Evolutionary conservation across 129 eudicot species (phyloP), one percentile per base, ranked within the genome.

Genomic region (Flaveria robusta): DNA sequence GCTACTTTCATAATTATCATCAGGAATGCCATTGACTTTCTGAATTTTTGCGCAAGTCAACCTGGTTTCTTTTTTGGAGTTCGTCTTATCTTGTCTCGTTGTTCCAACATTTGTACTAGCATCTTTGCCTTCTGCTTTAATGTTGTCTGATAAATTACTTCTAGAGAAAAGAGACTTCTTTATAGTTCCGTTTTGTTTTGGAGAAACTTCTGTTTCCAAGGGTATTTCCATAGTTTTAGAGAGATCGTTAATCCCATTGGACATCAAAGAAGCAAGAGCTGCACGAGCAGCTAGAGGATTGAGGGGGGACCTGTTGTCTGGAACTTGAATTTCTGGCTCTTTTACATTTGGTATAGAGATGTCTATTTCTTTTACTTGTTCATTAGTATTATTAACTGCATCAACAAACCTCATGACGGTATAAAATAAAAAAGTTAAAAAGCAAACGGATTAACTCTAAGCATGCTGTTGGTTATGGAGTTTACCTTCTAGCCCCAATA

Each of bases 221-320:
- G 83, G 22, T 52, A 45, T 1, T 11, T 64, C 68, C 11, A 16
- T 63, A 18, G 3, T 47, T n/a, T 49, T 63, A 19, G 78, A 74
- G 42, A 42, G 9, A 23, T 73, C 18, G 31, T 60, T 51, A 60
- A 45, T 74, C 70, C 70, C 45, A 19, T 23, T 27, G 65, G 85
- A 82, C 80, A 83, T 82, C 45, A 84, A 67, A 41, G 84, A 86
- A 72, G 91, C 91, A 71, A 86, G 82, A 84, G 91, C 92, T 79
- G 96, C 96, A 76, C 92, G 79, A 66, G 96, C 92, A 77, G 92
- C 92, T 26, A 85, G 87, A 74, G 92, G 96, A 86, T 71, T 90
- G 64, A 81, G 85, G 46, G 87, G 88, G 29, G 88, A 83, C 74
- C 66, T 77, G 70, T 24, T 85, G 43, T 84, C 84, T 41, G 76